Evolutionary conservation across 495 filamentous ascomycete genomes (phyloP).

Genomic region (Penicillium canariense): DNA sequence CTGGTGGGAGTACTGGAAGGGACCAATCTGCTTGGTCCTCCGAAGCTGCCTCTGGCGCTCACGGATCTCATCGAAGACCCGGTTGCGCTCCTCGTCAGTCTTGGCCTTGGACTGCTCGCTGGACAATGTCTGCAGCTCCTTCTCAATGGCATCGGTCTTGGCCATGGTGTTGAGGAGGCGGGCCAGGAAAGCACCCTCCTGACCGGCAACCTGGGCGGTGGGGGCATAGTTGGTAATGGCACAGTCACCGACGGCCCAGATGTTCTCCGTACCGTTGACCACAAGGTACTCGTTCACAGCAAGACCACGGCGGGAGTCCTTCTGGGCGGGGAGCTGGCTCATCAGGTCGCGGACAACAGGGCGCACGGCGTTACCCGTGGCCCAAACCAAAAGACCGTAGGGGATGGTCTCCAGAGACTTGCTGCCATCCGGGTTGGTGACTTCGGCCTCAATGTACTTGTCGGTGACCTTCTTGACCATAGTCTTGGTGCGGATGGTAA

Average conservation of each 20-base stretch:
- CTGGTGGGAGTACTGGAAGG: constrained; percentile 98
- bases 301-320: constrained; percentile 89
- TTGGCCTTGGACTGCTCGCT: constrained; percentile 64
- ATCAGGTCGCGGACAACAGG: constrained; percentile 87
- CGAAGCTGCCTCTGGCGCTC: constrained; percentile 79
- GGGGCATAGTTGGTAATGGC: constrained; percentile 95
- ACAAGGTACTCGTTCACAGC: constrained; percentile 98
- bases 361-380: constrained; percentile 93
- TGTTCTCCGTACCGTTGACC: constrained; percentile 91
- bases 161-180: constrained; percentile 98
- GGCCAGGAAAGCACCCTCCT: constrained; percentile 94
- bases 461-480: constrained; percentile 98
- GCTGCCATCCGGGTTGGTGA: constrained; percentile 78
- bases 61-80: constrained; percentile 70
- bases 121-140: constrained; percentile 60
- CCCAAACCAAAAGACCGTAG: constrained; percentile 97
- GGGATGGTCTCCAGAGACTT: constrained; percentile 80
- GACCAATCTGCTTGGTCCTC: constrained; percentile 87
- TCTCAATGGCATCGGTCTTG: constrained; percentile 78
- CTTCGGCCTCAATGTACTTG: constrained; percentile 90
- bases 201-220: constrained; percentile 92
- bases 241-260: constrained; percentile 92
- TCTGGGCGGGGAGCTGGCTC: constrained; percentile 87
- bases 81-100: constrained; percentile 52
- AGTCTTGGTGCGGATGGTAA: constrained; percentile 95